Evolutionary conservation across 495 filamentous ascomycete genomes (phyloP).

Genomic region (Penicillium paradoxum): DNA sequence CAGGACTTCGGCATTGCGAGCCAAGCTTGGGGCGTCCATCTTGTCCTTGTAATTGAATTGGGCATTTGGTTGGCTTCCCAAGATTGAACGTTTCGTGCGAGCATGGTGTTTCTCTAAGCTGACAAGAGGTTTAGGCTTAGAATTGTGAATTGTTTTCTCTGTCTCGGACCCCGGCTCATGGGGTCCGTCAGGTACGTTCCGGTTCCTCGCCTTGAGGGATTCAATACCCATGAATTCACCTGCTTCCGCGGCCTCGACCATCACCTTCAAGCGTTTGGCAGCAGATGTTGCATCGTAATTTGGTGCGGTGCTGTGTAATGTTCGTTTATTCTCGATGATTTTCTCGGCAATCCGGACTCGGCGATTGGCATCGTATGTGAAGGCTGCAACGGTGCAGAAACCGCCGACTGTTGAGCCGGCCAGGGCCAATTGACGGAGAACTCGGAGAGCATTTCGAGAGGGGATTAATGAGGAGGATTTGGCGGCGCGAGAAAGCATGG

Average conservation of each 20-base stretch:
- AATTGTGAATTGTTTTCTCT: not conserved
- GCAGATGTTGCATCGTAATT: conserved; percentile 43
- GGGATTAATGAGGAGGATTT: conserved; percentile 32
- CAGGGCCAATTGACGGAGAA: conserved; percentile 40
- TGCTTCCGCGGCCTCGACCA: conserved; percentile 42
- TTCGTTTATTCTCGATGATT: conserved; percentile 43
- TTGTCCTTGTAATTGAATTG: not conserved
- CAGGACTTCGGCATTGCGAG: conserved; percentile 8
- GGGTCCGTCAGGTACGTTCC: conserved; percentile 7
- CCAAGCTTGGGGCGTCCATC: not conserved
- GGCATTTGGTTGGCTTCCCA: not conserved
- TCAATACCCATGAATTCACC: conserved; percentile 39
- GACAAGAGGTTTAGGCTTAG: not conserved
- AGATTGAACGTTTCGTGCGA: not conserved
- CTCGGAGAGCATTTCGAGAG: conserved; percentile 44
- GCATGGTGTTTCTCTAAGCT: not conserved
- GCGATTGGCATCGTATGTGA: conserved; percentile 42
- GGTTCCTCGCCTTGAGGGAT: conserved; percentile 31
- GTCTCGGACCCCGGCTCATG: not conserved
- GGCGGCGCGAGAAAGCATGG: conserved; percentile 34
- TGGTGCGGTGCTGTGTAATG: conserved; percentile 39
- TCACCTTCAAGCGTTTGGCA: conserved; percentile 33
- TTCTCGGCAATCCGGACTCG: conserved; percentile 38
- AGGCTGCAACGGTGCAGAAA: conserved; percentile 37
- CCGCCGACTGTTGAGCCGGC: conserved; percentile 39